phyloP scores from a whole-genome alignment of 1,284 basidiomycete genomes.

The Takashimella tepidaria region DNA sequence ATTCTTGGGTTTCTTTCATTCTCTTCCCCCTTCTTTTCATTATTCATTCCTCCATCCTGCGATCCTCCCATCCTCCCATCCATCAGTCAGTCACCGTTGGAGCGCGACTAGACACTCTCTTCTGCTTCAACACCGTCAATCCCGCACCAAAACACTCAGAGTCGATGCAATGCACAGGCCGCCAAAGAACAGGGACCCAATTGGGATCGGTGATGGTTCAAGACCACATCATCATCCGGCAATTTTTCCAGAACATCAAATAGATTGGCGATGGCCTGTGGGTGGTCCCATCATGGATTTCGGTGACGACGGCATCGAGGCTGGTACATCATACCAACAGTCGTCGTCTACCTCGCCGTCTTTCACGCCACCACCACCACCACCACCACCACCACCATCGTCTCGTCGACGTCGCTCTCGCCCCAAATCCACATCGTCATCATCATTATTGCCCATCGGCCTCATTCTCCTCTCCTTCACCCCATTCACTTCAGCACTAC shows the following conservation, averaged over 20 bases:
- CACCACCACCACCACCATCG: not conserved
- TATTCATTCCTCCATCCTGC: too few species aligned
- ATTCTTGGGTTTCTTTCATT: too few species aligned
- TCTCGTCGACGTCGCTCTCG: not conserved
- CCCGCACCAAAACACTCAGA: not conserved
- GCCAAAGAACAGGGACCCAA: not conserved
- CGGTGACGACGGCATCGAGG: constrained; percentile 15
- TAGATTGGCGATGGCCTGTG: constrained; percentile 16
- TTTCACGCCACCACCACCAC: not conserved
- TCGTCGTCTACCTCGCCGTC: not conserved
- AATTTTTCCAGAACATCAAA: too few species aligned
- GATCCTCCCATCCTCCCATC: too few species aligned
- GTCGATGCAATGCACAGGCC: not conserved
- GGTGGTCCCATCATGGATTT: constrained; percentile 22
- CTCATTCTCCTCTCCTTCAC: not conserved
- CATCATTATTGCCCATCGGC: not conserved
- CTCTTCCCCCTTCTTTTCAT: too few species aligned
- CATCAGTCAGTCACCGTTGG: too few species aligned
- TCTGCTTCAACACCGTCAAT: not conserved
- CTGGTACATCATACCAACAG: constrained; percentile 7
- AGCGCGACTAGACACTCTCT: too few species aligned
- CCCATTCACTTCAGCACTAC: constrained; percentile 4
- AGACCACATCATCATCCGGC: too few species aligned
- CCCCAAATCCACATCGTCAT: not conserved
- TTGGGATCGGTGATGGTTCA: not conserved